phyloP scores from a whole-genome alignment of 2,329 filamentous ascomycete genomes.

The Beauveria rudraprayagi region DNA sequence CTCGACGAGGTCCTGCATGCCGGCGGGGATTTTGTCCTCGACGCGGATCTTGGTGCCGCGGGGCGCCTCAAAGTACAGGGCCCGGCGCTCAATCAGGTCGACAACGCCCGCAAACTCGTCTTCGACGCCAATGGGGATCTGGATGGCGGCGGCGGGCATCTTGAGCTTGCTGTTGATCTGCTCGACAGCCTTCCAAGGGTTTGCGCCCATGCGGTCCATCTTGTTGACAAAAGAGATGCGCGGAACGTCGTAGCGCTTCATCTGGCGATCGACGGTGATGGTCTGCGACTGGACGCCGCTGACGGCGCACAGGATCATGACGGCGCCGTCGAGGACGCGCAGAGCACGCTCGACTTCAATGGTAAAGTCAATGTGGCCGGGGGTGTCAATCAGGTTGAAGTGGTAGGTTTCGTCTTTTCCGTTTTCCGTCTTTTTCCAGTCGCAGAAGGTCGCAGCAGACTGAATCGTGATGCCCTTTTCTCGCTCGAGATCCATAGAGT shows the following conservation, averaged over 20 bases:
- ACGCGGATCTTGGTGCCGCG: conserved; percentile 70
- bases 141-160: conserved; percentile 84
- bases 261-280: conserved; percentile 95
- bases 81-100: conserved; percentile 85
- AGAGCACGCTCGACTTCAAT: conserved; percentile 96
- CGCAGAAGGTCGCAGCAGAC: conserved; percentile 93
- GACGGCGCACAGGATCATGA: conserved; percentile 97
- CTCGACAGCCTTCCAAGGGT: conserved; percentile 94
- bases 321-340: conserved; percentile 88
- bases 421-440: conserved; percentile 84
- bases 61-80: conserved; percentile 83
- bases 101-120: conserved; percentile 89
- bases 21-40: conserved; percentile 74
- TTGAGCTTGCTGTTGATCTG: conserved; percentile 97
- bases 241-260: conserved; percentile 96
- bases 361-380: conserved; percentile 97
- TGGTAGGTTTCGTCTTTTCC: conserved; percentile 88
- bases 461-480: conserved; percentile 99
- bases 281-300: conserved; percentile 97
- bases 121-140: conserved; percentile 88
- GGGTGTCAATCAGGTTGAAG: conserved; percentile 97
- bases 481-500: conserved; percentile 97
- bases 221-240: conserved; percentile 97
- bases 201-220: conserved; percentile 98
- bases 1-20: conserved; percentile 64